Evolutionary conservation across 1,284 basidiomycete genomes (phyloP).

Genomic region (Phlebopus sp.): DNA sequence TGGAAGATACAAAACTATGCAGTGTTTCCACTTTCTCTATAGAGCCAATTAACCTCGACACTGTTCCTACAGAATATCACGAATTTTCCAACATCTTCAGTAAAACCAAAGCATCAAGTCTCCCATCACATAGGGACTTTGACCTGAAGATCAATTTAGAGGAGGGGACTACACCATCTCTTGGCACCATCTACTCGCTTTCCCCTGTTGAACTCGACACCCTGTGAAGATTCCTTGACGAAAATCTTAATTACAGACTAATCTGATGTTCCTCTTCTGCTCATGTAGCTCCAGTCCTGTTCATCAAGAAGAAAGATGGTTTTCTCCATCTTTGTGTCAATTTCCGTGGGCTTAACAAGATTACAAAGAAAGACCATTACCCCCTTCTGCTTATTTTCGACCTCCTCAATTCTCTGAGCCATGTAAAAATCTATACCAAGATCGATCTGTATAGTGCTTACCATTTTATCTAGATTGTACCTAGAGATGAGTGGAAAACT

Average conservation of each 20-base stretch:
- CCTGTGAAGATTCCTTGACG: not conserved
- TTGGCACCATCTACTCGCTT: not conserved
- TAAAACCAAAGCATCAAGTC: not conserved
- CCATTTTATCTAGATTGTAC: conserved; percentile 22
- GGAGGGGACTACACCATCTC: not conserved
- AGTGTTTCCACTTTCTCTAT: too few species aligned
- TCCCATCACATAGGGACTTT: not conserved
- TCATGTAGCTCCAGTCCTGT: too few species aligned
- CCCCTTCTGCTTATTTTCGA: too few species aligned
- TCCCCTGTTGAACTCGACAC: not conserved
- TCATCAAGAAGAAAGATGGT: too few species aligned
- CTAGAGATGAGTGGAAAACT: conserved; percentile 30
- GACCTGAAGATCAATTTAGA: not conserved
- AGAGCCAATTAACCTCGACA: too few species aligned
- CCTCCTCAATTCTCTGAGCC: conserved; percentile 21
- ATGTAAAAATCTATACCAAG: conserved; percentile 25
- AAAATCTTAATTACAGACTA: not conserved
- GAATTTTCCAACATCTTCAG: not conserved
- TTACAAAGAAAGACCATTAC: too few species aligned
- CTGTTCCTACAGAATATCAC: too few species aligned
- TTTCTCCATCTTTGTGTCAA: too few species aligned
- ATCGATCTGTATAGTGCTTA: conserved; percentile 28
- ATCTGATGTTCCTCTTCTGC: not conserved
- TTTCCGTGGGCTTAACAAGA: too few species aligned
- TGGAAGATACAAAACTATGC: too few species aligned